Conservation (phyloP, 2,329 filamentous ascomycete genomes). For the Colletotrichum sp. region DNA sequence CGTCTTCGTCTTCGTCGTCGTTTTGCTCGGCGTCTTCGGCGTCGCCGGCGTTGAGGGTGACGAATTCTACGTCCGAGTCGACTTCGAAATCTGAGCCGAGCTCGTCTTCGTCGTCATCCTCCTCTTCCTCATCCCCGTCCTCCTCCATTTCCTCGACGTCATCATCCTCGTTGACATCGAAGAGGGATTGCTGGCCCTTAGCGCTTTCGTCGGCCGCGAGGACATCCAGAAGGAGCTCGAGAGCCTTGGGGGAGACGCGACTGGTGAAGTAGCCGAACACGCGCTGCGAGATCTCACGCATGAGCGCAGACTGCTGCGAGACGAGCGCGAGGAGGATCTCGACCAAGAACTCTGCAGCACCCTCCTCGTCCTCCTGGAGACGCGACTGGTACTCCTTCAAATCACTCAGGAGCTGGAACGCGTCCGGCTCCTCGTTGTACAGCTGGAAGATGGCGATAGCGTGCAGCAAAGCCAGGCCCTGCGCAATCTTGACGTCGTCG, state of each 20-base stretch:
- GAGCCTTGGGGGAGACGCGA: slow-evolving; percentile 74
- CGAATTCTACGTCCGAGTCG: slow-evolving; percentile 55
- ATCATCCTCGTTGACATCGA: slow-evolving; percentile 64
- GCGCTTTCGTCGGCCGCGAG: slow-evolving; percentile 80
- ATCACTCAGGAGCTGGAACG: slow-evolving; percentile 81
- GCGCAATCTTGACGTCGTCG: slow-evolving; percentile 47
- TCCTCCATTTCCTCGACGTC: slow-evolving; percentile 42
- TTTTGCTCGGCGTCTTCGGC: slow-evolving; percentile 47
- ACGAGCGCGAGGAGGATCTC: slow-evolving; percentile 92
- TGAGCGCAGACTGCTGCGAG: slow-evolving; percentile 81
- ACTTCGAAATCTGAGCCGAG: slow-evolving; percentile 52
- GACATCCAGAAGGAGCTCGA: slow-evolving; percentile 71
- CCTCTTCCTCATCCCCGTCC: slow-evolving; percentile 43
- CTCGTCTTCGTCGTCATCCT: slow-evolving; percentile 38
- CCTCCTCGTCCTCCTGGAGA: slow-evolving; percentile 60
- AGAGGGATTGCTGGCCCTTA: slow-evolving; percentile 85
- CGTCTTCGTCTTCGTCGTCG: slow-evolving; percentile 51
- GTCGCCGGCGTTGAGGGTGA: slow-evolving; percentile 45
- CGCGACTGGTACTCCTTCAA: slow-evolving; percentile 78
- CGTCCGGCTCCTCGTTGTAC: slow-evolving; percentile 88
- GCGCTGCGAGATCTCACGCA: slow-evolving; percentile 85
- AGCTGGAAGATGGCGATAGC: slow-evolving; percentile 85
- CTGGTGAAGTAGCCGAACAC: slow-evolving; percentile 85
- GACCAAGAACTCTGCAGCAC: slow-evolving; percentile 73
- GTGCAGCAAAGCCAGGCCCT: slow-evolving; percentile 81